Conservation (phyloP, 2,329 filamentous ascomycete genomes). For the Pseudocercospora fuligena region DNA sequence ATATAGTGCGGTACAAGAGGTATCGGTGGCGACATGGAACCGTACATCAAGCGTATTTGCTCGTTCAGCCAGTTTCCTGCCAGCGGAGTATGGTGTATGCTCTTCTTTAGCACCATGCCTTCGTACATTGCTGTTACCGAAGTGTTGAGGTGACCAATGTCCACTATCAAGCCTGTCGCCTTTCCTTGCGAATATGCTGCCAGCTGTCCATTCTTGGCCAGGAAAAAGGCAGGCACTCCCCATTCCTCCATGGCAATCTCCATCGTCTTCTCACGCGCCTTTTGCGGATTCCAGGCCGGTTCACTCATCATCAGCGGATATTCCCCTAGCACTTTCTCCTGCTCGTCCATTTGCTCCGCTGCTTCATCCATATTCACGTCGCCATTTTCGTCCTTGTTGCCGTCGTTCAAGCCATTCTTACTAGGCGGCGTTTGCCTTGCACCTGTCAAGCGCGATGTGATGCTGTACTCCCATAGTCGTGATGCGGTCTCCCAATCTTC, state of each 20-base stretch:
- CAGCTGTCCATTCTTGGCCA: conserved; percentile 86
- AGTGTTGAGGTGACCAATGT: conserved; percentile 85
- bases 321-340: conserved; percentile 80
- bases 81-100: conserved; percentile 78
- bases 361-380: conserved; percentile 61
- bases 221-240: conserved; percentile 92
- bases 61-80: conserved; percentile 89
- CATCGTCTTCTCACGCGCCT: conserved; percentile 89
- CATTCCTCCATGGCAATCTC: conserved; percentile 97
- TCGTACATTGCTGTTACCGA: conserved; percentile 92
- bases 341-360: conserved; percentile 62
- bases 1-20: conserved; percentile 84
- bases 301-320: conserved; percentile 93
- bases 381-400: conserved; percentile 54
- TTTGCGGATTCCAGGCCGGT: conserved; percentile 86
- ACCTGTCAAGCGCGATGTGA: conserved; percentile 85
- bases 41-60: conserved; percentile 83
- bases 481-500: conserved; percentile 95
- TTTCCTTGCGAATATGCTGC: conserved; percentile 92
- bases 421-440: conserved; percentile 70
- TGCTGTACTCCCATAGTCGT: conserved; percentile 89
- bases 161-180: conserved; percentile 87
- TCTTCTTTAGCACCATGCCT: conserved; percentile 87
- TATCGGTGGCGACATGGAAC: conserved; percentile 68
- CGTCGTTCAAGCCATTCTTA: conserved; percentile 78